Evolutionary conservation across 2,329 filamentous ascomycete species (phyloP), one percentile per base, ranked within the genome.

Genomic region (Eutypa lata): DNA sequence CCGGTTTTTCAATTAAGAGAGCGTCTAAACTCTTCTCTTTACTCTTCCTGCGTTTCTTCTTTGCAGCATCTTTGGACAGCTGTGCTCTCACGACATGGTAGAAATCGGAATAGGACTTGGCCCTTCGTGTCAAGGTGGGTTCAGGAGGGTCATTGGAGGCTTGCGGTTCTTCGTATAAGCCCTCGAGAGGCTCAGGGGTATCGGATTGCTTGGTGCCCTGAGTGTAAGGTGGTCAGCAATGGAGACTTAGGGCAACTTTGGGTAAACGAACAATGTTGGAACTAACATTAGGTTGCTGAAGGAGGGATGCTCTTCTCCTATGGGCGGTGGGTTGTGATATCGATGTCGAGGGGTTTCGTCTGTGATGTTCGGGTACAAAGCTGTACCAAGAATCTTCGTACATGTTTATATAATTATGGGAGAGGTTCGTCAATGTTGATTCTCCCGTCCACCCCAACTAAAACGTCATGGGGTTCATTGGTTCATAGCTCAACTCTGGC

Each of bases 361-460:
- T 80, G 58, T 78, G 73, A 50, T 81, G 72, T 51, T 87, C 83
- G 24, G 88, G 82, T 58, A 89, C 83, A 66, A 90, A 87, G 68
- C 81, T 90, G 73, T 92, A 91, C 89, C 89, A 93, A 28, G 88
- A 85, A 71, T 93, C 89, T 71, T 93, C 89, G 70, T 90, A 90
- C 88, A 91, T 91, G 61, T 60, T 43, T 28, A 26, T 45, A 28
- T 26, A 14, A 14, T 16, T 7, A 16, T 28, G 16, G 38, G 38
- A 42, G 38, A 18, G 18, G 13, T 21, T 18, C n/a, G 38, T 3
- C n/a, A 42, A 19, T 42, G 8, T 21, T 19, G 18, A 18, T 16
- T 42, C 38, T 42, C 38, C 38, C 18, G 19, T 42, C 18, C 13
- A n/a, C 19, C 10, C 38, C 38, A 18, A 18, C 26, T 31, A 31